These are phyloP conservation scores for Passiflora organensis DNA, from an alignment of 345 rosid genomes.

Conservation along the genomic window DNA sequence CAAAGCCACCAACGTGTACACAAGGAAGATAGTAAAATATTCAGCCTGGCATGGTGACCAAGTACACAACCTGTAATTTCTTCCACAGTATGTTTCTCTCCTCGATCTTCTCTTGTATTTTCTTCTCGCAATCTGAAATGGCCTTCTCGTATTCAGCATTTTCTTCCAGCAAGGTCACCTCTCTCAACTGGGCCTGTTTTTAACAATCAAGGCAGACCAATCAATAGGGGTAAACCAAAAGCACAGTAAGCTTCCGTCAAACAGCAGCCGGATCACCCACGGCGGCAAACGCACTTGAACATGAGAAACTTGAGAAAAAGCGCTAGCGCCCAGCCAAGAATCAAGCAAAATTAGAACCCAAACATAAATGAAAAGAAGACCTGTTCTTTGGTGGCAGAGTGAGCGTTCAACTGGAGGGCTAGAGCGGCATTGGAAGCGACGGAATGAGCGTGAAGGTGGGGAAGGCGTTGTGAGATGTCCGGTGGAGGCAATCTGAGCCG, in stretches of 20 bases:
- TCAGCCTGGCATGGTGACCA: not conserved
- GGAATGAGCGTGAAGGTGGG: constrained; percentile 87
- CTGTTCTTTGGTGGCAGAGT: constrained; percentile 90
- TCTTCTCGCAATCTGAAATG: constrained; percentile 61
- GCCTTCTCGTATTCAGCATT: constrained; percentile 76
- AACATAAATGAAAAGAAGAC: too few species aligned
- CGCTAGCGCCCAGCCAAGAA: too few species aligned
- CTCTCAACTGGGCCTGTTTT: constrained; percentile 66
- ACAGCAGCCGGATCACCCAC: too few species aligned
- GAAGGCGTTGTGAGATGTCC: constrained; percentile 84
- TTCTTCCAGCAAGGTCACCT: constrained; percentile 64
- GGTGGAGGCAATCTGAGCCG: constrained; percentile 80
- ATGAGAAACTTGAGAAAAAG: too few species aligned
- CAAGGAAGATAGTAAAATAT: not conserved
- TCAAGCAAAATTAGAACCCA: too few species aligned
- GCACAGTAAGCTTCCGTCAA: not conserved
- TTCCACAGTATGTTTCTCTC: constrained; percentile 54
- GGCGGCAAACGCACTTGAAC: too few species aligned
- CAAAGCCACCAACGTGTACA: not conserved
- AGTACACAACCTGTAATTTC: constrained; percentile 57
- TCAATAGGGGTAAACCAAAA: constrained; percentile 9
- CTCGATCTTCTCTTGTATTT: constrained; percentile 56
- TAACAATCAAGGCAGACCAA: constrained; percentile 8
- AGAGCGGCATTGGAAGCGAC: constrained; percentile 88
- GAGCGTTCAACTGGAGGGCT: constrained; percentile 87